Evolutionary conservation across 2,329 filamentous ascomycete genomes (phyloP).

Genomic region (Trichophyton verrucosum): DNA sequence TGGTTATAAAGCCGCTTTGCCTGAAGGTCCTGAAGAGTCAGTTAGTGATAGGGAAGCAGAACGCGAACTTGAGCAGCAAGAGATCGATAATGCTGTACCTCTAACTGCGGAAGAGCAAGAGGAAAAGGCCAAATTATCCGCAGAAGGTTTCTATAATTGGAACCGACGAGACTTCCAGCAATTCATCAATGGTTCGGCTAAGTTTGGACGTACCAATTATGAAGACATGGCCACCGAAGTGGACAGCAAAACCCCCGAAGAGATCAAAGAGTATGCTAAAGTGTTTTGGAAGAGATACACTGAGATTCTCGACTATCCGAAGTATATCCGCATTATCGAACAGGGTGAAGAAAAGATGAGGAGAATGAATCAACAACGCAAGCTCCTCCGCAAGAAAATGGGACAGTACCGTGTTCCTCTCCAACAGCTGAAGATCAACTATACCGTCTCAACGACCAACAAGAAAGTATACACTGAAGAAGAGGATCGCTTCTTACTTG

Average conservation of each 20-base stretch:
- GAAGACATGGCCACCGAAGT: slow-evolving; percentile 77
- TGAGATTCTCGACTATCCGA: slow-evolving; percentile 77
- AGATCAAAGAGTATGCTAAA: slow-evolving; percentile 84
- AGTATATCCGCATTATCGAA: slow-evolving; percentile 80
- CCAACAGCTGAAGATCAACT: slow-evolving; percentile 97
- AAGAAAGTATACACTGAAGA: slow-evolving; percentile 99
- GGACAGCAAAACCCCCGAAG: slow-evolving; percentile 72
- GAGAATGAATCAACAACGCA: slow-evolving; percentile 82
- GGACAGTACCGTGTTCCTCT: slow-evolving; percentile 91
- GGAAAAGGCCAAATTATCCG: slow-evolving; percentile 70
- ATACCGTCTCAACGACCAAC: slow-evolving; percentile 96
- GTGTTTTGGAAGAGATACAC: slow-evolving; percentile 94
- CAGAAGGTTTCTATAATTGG: slow-evolving; percentile 85
- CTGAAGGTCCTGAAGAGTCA: slow-evolving; percentile 78
- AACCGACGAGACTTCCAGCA: slow-evolving; percentile 97
- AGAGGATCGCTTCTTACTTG: slow-evolving; percentile 87
- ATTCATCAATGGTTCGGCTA: slow-evolving; percentile 89
- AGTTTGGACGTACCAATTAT: slow-evolving; percentile 78
- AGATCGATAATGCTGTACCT: slow-evolving; percentile 83
- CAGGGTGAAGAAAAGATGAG: slow-evolving; percentile 81
- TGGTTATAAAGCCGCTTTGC: slow-evolving; percentile 81
- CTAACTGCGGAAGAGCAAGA: slow-evolving; percentile 80
- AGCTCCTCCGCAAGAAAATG: slow-evolving; percentile 91
- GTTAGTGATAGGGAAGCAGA: slow-evolving; percentile 77
- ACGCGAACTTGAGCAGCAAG: slow-evolving; percentile 72